phyloP scores from a whole-genome alignment of 495 filamentous ascomycete genomes.

The Penicillium simplicissimum region DNA sequence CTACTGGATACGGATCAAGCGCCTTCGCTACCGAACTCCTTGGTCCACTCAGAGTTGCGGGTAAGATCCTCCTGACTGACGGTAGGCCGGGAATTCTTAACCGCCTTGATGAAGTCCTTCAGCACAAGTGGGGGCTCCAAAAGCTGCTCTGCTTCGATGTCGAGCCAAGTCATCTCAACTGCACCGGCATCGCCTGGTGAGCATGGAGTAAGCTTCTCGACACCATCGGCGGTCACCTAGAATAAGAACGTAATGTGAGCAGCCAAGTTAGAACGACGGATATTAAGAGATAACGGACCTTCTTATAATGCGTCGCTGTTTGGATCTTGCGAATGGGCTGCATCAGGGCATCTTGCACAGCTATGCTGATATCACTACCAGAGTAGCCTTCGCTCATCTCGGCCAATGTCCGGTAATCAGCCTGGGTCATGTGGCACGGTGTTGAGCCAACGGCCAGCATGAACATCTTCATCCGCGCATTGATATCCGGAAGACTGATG shows the following conservation, averaged over 20 bases:
- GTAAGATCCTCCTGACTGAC: slow-evolving; percentile 82
- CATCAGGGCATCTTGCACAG: slow-evolving; percentile 97
- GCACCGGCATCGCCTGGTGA: slow-evolving; percentile 86
- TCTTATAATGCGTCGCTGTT: slow-evolving; percentile 97
- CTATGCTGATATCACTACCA: slow-evolving; percentile 93
- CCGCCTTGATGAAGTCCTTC: slow-evolving; percentile 93
- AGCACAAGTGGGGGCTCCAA: slow-evolving; percentile 82
- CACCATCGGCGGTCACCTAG: slow-evolving; percentile 73
- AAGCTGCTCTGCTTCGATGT: slow-evolving; percentile 76
- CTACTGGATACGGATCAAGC: slow-evolving; percentile 34
- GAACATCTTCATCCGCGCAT: slow-evolving; percentile 95
- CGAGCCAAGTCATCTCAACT: slow-evolving; percentile 90
- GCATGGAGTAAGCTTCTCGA: slow-evolving; percentile 83
- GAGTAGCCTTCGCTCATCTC: slow-evolving; percentile 90
- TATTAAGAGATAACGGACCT: slow-evolving; percentile 52
- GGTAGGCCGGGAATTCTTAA: slow-evolving; percentile 83
- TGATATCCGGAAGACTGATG: slow-evolving; percentile 85
- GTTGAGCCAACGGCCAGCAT: slow-evolving; percentile 89
- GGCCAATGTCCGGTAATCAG: slow-evolving; percentile 78
- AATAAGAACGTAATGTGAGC: slow-evolving; percentile 8
- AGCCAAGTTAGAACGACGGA: background rate
- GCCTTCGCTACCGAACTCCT: slow-evolving; percentile 96
- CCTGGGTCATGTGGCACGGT: slow-evolving; percentile 75
- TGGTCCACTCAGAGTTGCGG: slow-evolving; percentile 89
- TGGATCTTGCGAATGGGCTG: slow-evolving; percentile 97